Evolutionary conservation across 2,329 filamentous ascomycete genomes (phyloP), one percentile per base, ranked within the genome.

Genomic region (Aspergillus sp.): DNA sequence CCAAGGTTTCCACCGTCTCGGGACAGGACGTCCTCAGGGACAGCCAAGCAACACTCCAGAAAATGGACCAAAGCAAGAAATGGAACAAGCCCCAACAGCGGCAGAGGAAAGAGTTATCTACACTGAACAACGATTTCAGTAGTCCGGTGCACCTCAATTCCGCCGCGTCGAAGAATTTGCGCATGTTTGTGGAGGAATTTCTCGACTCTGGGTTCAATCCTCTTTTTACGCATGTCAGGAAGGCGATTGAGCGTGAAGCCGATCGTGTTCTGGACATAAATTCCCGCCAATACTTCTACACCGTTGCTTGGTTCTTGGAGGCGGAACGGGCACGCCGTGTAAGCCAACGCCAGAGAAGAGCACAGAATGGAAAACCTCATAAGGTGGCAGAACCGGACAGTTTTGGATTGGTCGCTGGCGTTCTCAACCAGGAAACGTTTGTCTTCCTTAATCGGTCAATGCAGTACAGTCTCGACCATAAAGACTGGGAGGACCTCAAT

Each of bases 141-240:
- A 85, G 86, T 10, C 86, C 87, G 0, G 85, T 88, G 0, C 81
- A 87, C 36, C 81, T 99, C 14, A 91, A 90, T 18, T 77, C 85
- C 2, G 82, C 85, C 20, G 92, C 93, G n/a, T 88, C 85, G n/a
- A 84, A 86, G 47, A 87, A 92, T 64, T 82, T 99, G 9, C 86
- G 89, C 53, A 81, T 80, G 0, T 99, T 99, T 71, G 91, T 96
- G 0, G 90, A 94, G 66, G 93, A 98, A 50, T 97, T 99, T 67
- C 80, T 99, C 3, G 94, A 99, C 73, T 92, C 94, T 0, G 91
- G 92, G 0, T 99, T 99, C 80, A 99, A 98, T 71, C 93, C 93
- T 4, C 80, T 93, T 0, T 96, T 98, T 70, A 84, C 86, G 50
- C 90, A 96, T 69, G 80, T 97, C 12, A 88, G 95, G 55, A 94